phyloP scores from a whole-genome alignment of 2,329 filamentous ascomycete genomes.

The Hypoxylon sp. region DNA sequence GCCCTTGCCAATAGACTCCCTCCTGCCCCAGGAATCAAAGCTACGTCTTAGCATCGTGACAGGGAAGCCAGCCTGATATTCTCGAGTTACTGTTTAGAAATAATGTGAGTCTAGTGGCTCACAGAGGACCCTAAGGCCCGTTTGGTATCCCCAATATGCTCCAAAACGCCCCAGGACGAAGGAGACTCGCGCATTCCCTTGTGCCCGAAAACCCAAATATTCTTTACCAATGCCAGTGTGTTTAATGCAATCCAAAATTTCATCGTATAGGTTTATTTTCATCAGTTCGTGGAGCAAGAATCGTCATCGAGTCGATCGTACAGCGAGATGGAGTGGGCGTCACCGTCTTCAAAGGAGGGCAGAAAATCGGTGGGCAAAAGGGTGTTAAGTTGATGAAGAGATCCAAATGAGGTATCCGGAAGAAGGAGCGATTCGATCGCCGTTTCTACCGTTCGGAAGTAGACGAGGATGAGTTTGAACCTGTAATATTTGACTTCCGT shows the following conservation, averaged over 20 bases:
- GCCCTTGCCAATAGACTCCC: slow-evolving; percentile 21
- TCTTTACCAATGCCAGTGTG: slow-evolving; percentile 37
- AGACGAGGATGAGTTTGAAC: slow-evolving; percentile 49
- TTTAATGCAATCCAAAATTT: slow-evolving; percentile 37
- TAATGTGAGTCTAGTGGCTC: slow-evolving; percentile 11
- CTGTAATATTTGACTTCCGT: slow-evolving; percentile 45
- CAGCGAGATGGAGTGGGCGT: slow-evolving; percentile 38
- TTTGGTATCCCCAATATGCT: slow-evolving; percentile 37
- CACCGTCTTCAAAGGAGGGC: slow-evolving; percentile 37
- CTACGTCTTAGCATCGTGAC: slow-evolving; percentile 35
- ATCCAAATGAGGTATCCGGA: slow-evolving; percentile 51
- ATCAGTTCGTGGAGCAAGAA: slow-evolving; percentile 43
- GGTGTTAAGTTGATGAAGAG: slow-evolving; percentile 44
- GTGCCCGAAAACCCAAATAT: slow-evolving; percentile 37
- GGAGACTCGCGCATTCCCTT: slow-evolving; percentile 27
- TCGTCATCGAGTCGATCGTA: slow-evolving; percentile 43
- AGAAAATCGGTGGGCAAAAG: slow-evolving; percentile 48
- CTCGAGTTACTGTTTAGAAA: slow-evolving; percentile 27
- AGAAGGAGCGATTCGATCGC: slow-evolving; percentile 52
- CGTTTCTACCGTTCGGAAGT: slow-evolving; percentile 56
- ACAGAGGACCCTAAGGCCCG: slow-evolving; percentile 15
- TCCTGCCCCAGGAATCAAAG: slow-evolving; percentile 26
- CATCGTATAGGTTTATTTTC: slow-evolving; percentile 40
- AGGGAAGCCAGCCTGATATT: slow-evolving; percentile 26
- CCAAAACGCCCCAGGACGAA: slow-evolving; percentile 41